Evolutionary conservation across 2,329 filamentous ascomycete species (phyloP).

Genomic region (Xylariaceae sp.): DNA sequence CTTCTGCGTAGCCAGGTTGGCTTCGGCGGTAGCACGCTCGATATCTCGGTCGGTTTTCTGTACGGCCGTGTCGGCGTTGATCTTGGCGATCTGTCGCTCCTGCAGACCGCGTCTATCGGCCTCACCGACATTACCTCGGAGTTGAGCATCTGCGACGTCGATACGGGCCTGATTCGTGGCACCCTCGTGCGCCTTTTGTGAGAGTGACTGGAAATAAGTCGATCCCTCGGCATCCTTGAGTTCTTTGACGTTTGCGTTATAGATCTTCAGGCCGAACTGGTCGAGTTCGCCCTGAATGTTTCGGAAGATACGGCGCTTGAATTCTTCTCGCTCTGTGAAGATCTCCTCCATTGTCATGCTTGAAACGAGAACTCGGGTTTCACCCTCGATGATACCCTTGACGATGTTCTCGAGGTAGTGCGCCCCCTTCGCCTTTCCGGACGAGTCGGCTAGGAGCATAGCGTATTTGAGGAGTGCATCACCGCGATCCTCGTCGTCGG

Average conservation of each 20-base stretch:
- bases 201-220: conserved; percentile 78
- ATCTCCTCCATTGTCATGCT: conserved; percentile 94
- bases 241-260: conserved; percentile 76
- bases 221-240: conserved; percentile 75
- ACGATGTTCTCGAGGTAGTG: conserved; percentile 76
- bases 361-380: conserved; percentile 75
- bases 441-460: conserved; percentile 64
- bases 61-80: conserved; percentile 69
- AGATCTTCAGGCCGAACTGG: conserved; percentile 73
- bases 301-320: conserved; percentile 68
- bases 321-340: conserved; percentile 69
- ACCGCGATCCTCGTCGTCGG: conserved; percentile 43
- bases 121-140: conserved; percentile 68
- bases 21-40: conserved; percentile 73
- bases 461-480: conserved; percentile 76
- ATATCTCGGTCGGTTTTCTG: conserved; percentile 79
- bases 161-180: conserved; percentile 72
- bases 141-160: conserved; percentile 60
- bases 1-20: conserved; percentile 66
- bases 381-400: conserved; percentile 85
- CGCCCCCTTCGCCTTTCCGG: conserved; percentile 38
- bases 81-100: conserved; percentile 82
- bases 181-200: conserved; percentile 78
- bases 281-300: conserved; percentile 75
- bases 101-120: conserved; percentile 72